These are phyloP conservation scores for Globisporangium camurandrum DNA, from an alignment of 352 stramenopile species.

Conservation along the genomic window DNA sequence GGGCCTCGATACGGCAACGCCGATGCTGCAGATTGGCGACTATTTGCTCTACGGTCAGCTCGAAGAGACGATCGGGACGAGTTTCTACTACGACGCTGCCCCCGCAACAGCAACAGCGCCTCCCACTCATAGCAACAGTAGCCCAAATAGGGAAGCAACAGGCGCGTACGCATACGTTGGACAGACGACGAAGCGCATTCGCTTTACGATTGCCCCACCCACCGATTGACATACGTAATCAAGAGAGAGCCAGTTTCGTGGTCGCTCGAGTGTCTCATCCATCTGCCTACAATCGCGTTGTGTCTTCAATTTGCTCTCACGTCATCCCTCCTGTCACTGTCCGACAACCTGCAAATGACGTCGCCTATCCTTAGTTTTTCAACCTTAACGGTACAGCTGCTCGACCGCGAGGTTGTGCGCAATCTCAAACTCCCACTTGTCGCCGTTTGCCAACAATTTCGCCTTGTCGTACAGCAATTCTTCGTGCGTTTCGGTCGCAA, in stretches of 20 bases:
- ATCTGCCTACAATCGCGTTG: not conserved
- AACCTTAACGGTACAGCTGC: conserved; percentile 97
- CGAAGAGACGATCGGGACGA: conserved; percentile 73
- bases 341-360: not conserved
- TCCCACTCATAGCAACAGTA: conserved; percentile 12
- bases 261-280: not conserved
- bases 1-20: conserved; percentile 62
- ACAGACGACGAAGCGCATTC: conserved; percentile 73
- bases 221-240: too few relatives aligned
- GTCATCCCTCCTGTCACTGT: too few relatives aligned
- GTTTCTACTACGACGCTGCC: conserved; percentile 78
- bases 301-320: too few relatives aligned
- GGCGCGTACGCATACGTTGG: conserved; percentile 51
- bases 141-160: too few relatives aligned
- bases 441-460: conserved; percentile 98
- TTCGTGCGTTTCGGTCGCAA: conserved; percentile 98
- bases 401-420: conserved; percentile 98
- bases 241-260: too few relatives aligned
- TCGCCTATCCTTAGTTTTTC: not conserved
- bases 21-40: conserved; percentile 61
- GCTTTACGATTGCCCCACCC: conserved; percentile 69
- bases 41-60: conserved; percentile 60
- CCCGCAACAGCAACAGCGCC: too few relatives aligned
- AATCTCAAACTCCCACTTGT: conserved; percentile 99
- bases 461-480: conserved; percentile 99